A percentile compares a stretch with the other conserved stretches of the same genome.
These are phyloP conservation scores for Paxillus rubicundulus DNA, from an alignment of 768 basidiomycete species.

Conservation along the genomic window DNA sequence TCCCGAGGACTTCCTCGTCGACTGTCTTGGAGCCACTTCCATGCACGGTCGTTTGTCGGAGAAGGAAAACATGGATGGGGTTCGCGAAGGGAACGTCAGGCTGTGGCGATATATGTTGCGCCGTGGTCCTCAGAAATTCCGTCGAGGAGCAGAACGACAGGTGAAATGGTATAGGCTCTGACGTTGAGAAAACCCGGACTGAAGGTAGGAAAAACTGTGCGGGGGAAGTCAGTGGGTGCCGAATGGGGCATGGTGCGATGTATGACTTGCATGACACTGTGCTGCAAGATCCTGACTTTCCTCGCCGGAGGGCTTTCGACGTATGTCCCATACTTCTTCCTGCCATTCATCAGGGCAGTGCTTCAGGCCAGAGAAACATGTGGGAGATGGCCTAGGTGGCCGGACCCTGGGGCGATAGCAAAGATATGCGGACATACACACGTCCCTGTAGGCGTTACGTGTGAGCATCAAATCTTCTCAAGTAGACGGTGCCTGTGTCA, in stretches of 20 bases:
- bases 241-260: background rate
- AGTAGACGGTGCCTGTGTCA: conserved; percentile 1
- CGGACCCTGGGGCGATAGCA: conserved; percentile 30
- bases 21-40: conserved; percentile 18
- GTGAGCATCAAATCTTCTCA: conserved; percentile 1
- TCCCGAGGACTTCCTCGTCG: conserved; percentile 40
- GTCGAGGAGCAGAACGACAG: conserved; percentile 53
- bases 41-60: conserved; percentile 50
- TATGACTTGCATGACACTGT: conserved; percentile 29
- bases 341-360: conserved; percentile 32
- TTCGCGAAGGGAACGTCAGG: conserved; percentile 12
- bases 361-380: conserved; percentile 25
- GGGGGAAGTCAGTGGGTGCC: background rate
- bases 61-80: conserved; percentile 49
- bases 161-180: conserved; percentile 64
- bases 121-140: conserved; percentile 32
- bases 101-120: conserved; percentile 4
- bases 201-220: conserved; percentile 61
- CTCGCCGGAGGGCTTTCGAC: conserved; percentile 5
- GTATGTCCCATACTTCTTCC: conserved; percentile 32
- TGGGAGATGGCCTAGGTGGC: conserved; percentile 29
- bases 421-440: conserved; percentile 22
- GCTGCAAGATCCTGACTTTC: conserved; percentile 15
- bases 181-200: conserved; percentile 53
- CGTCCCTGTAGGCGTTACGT: conserved; percentile 15